A percentile compares a stretch with the other conserved stretches of the same genome.
Evolutionary conservation across 2,329 filamentous ascomycete species (phyloP).

Genomic region (Chrysoporthe austroafricana): DNA sequence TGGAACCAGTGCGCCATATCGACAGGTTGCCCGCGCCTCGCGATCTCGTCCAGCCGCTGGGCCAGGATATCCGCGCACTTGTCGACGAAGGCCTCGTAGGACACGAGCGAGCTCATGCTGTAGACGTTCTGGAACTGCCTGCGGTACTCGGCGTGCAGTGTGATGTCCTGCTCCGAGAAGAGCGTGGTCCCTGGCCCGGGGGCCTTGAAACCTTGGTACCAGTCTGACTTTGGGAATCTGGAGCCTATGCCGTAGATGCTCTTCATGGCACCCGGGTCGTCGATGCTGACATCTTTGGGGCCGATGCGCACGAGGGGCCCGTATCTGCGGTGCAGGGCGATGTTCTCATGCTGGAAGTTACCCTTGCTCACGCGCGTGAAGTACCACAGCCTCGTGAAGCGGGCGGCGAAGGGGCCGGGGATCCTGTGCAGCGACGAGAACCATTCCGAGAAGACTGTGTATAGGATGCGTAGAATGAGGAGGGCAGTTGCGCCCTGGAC

Average conservation of each 20-base stretch:
- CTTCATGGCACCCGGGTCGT: constrained; percentile 42
- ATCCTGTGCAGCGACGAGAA: constrained; percentile 42
- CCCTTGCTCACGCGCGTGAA: constrained; percentile 42
- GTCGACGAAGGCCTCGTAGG: constrained; percentile 54
- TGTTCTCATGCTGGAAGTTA: constrained; percentile 45
- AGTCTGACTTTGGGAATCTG: constrained; percentile 43
- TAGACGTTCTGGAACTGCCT: constrained; percentile 50
- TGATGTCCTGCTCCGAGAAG: constrained; percentile 41
- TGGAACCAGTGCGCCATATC: constrained; percentile 50
- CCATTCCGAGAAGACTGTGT: not conserved
- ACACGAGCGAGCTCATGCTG: constrained; percentile 51
- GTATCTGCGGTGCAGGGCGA: constrained; percentile 44
- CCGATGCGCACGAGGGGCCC: constrained; percentile 46
- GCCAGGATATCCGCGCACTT: constrained; percentile 48
- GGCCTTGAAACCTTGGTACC: constrained; percentile 35
- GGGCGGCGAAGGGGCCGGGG: constrained; percentile 49
- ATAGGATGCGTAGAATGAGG: constrained; percentile 4
- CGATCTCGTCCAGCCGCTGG: constrained; percentile 43
- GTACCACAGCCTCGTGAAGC: constrained; percentile 50
- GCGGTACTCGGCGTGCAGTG: constrained; percentile 42
- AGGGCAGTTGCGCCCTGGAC: constrained; percentile 4
- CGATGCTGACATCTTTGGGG: constrained; percentile 46
- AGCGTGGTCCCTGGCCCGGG: constrained; percentile 34
- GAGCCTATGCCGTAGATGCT: constrained; percentile 46
- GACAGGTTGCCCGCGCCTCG: constrained; percentile 35